These are phyloP conservation scores for Trichoderma sp. DNA, from an alignment of 2,329 filamentous ascomycete genomes.

Conservation along the genomic window DNA sequence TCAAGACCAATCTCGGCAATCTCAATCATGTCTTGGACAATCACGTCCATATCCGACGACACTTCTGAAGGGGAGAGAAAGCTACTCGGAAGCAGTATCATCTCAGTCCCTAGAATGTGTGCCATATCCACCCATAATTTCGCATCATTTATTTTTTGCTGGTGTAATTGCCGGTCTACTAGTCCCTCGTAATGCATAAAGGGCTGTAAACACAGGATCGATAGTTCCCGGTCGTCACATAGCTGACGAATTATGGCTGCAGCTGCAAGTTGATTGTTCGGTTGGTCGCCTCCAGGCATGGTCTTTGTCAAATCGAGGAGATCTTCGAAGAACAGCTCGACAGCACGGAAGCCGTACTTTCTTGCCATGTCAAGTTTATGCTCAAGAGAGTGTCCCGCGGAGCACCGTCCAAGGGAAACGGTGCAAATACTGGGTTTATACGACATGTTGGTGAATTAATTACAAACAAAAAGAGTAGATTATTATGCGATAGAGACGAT, in stretches of 20 bases:
- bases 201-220: constrained; percentile 69
- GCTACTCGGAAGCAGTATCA: constrained; percentile 73
- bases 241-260: constrained; percentile 58
- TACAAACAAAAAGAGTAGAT: neutral
- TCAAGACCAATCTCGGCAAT: constrained; percentile 67
- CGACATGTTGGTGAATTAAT: neutral
- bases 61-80: constrained; percentile 58
- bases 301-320: constrained; percentile 60
- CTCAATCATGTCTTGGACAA: constrained; percentile 62
- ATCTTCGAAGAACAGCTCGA: constrained; percentile 80
- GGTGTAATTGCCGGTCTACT: constrained; percentile 60
- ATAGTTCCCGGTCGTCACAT: constrained; percentile 55
- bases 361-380: constrained; percentile 70
- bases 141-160: constrained; percentile 61
- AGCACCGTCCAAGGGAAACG: constrained; percentile 73
- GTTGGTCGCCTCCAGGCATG: constrained; percentile 42
- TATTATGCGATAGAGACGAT: rapidly evolving
- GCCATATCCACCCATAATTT: constrained; percentile 70
- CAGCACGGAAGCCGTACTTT: constrained; percentile 64
- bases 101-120: constrained; percentile 64
- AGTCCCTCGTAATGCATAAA: constrained; percentile 79
- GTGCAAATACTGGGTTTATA: constrained; percentile 67
- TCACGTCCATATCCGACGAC: constrained; percentile 51
- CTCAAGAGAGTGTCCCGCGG: constrained; percentile 65
- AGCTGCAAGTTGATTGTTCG: constrained; percentile 54